Conservation (phyloP, 441 rosid species). For the Eutrema salsugineum region DNA sequence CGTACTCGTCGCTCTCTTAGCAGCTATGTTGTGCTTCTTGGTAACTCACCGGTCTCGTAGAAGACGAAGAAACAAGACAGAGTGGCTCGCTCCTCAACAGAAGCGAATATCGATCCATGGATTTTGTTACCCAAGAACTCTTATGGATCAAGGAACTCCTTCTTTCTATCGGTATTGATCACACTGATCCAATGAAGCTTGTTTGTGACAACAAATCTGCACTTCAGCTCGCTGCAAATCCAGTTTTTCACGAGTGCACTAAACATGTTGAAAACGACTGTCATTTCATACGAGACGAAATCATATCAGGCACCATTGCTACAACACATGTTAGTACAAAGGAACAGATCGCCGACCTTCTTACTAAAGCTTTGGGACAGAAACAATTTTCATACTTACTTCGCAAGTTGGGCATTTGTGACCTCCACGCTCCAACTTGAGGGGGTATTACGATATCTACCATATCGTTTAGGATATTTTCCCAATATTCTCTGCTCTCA, state of each 20-base stretch:
- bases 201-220: neutral
- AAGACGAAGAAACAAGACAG: neutral
- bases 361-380: neutral
- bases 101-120: conserved; percentile 4
- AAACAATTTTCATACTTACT: neutral
- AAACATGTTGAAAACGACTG: neutral
- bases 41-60: neutral
- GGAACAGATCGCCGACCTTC: neutral
- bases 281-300: neutral
- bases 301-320: neutral
- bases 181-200: neutral
- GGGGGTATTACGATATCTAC: neutral
- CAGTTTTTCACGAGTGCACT: neutral
- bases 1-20: neutral
- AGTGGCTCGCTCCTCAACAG: neutral
- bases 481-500: no score
- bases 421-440: no score
- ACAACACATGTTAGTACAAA: neutral
- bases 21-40: neutral
- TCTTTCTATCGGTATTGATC: neutral
- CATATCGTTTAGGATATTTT: no score
- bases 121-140: neutral
- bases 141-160: neutral
- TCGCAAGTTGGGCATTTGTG: neutral
- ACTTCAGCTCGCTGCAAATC: neutral